These are phyloP conservation scores for Torulaspora globosa DNA, from an alignment of 1,139 yeast species.

Conservation along the genomic window DNA sequence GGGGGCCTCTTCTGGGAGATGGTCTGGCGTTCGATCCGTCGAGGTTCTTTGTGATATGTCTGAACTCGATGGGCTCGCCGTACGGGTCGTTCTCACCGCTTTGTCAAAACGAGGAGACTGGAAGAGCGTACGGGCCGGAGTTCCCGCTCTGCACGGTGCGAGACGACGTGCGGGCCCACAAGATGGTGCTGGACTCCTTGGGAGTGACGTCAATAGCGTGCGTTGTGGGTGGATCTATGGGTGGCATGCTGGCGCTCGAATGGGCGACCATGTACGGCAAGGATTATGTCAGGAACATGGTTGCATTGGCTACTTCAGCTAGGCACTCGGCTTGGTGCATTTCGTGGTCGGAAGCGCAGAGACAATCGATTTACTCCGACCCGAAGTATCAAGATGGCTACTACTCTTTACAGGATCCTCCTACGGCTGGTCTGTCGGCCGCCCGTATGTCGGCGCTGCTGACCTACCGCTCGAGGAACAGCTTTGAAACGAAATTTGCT, in stretches of 20 bases:
- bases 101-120: conserved; percentile 67
- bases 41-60: conserved; percentile 76
- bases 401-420: conserved; percentile 71
- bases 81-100: conserved; percentile 95
- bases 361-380: conserved; percentile 92
- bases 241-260: conserved; percentile 95
- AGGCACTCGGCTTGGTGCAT: conserved; percentile 98
- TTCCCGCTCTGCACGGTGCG: conserved; percentile 89
- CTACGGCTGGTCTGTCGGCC: conserved; percentile 82
- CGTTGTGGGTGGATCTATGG: conserved; percentile 97
- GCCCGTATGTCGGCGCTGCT: conserved; percentile 96
- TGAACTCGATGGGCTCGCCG: conserved; percentile 91
- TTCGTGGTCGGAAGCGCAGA: conserved; percentile 97
- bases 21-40: conserved; percentile 88
- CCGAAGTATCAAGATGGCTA: conserved; percentile 90
- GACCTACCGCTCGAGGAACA: conserved; percentile 87
- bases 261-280: conserved; percentile 69
- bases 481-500: conserved; percentile 88
- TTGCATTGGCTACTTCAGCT: conserved; percentile 91
- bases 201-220: conserved; percentile 74
- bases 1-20: conserved; percentile 93
- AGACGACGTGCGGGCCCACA: conserved; percentile 85
- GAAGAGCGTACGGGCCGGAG: conserved; percentile 82
- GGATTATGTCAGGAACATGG: conserved; percentile 62
- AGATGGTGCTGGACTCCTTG: conserved; percentile 62